These are phyloP conservation scores for Tricholoma bakamatsutake DNA, from an alignment of 768 basidiomycete genomes.

Conservation along the genomic window DNA sequence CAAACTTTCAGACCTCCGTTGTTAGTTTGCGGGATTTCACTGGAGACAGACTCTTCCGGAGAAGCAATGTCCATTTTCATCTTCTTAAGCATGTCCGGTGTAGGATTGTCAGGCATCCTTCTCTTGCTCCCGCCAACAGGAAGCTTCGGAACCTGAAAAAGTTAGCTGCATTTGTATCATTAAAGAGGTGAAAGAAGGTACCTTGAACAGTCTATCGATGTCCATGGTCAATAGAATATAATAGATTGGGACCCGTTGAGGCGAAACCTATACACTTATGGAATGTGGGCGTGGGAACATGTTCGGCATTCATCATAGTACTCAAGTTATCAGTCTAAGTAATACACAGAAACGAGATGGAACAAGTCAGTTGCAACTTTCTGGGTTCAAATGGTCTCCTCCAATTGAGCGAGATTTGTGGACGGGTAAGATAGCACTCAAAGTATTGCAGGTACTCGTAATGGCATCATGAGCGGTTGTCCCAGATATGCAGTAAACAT, in stretches of 20 bases:
- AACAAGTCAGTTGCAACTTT: too few relatives aligned
- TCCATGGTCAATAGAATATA: slow-evolving; percentile 28
- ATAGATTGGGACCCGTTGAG: not conserved
- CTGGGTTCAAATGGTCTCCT: too few relatives aligned
- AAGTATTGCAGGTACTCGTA: not conserved
- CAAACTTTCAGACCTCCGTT: slow-evolving; percentile 7
- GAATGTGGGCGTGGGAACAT: not conserved
- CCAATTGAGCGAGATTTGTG: too few relatives aligned
- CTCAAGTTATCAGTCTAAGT: too few relatives aligned
- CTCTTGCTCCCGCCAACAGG: slow-evolving; percentile 62
- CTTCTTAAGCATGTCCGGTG: slow-evolving; percentile 78
- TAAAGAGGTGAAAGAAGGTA: slow-evolving; percentile 8
- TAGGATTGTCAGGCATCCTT: slow-evolving; percentile 70
- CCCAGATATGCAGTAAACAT: slow-evolving; percentile 10
- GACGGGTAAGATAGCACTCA: too few relatives aligned
- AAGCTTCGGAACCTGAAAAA: slow-evolving; percentile 57
- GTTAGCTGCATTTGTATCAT: slow-evolving; percentile 1
- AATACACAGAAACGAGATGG: too few relatives aligned
- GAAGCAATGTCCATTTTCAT: slow-evolving; percentile 49
- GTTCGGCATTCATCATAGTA: not conserved
- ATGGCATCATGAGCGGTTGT: slow-evolving; percentile 8
- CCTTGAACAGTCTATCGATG: slow-evolving; percentile 50
- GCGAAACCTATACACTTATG: too few relatives aligned
- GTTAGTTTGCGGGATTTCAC: slow-evolving; percentile 6
- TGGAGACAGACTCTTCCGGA: slow-evolving; percentile 5